Base-by-base conservation (phyloP, 1,284 basidiomycete genomes). In the Fistulina hepatica region DNA sequence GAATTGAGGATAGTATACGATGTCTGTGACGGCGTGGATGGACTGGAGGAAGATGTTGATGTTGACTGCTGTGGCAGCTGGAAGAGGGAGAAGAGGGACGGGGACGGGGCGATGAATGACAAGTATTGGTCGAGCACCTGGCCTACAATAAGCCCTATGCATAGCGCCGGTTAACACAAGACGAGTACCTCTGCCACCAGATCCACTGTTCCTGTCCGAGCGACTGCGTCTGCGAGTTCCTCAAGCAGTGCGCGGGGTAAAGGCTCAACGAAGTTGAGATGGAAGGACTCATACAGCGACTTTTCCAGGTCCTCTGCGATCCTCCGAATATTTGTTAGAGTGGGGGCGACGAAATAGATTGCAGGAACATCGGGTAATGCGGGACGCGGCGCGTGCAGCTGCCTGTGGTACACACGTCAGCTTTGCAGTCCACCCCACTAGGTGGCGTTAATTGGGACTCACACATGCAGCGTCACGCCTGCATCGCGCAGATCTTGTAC, bases 391-490 rank as follows among this genome's bases (percentile, higher is more conserved):
- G 91, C 80, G 56, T 97, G 91, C 9, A 98, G 64, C 64, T 97
- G 94, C 49, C 91, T 95, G 51, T 36, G 47, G 13, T 34, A 26
- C 34, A 8, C 20, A 32, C 17, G 42, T 33, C 38, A 53, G 43
- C 13, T 13, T 16, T 30, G n/a, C n/a, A 30, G 6, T 7, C 24
- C n/a, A n/a, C 17, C 17, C 33, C 21, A 21, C 12, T 21, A 33
- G 15, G 22, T 13, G 24, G 36, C 24, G 37, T 40, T 26, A 36
- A 37, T 26, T 10, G 25, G 36, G 22, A 71, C 77, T 52, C 58
- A 90, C 92, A 97, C 90, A 63, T 98, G 95, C 39, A 98, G 67
- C 4, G 94, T 99, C 31, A 99, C 91, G 21, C 95, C 95, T 38
- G 90, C 85, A 54, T 97, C 93, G 37, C 95, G 73, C 43, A 99